phyloP scores from a whole-genome alignment of 140 eudicot genomes.

The Cichorium intybus region DNA sequence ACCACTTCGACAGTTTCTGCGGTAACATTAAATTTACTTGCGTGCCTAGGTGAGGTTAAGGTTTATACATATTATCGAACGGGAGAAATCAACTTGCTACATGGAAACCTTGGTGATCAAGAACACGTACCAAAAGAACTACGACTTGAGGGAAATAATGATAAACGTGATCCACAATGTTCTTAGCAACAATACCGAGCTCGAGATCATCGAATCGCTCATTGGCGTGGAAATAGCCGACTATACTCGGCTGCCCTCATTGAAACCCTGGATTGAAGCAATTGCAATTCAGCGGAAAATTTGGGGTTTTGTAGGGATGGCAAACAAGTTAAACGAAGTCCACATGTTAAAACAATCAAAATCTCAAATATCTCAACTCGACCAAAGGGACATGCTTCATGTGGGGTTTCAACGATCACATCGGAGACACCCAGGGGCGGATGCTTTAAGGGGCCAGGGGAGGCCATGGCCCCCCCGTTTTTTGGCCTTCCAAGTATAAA shows the following conservation, averaged over 20 bases:
- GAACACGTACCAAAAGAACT: slow-evolving; percentile 58
- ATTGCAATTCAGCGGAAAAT: too few species aligned
- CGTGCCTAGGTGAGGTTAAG: neutral
- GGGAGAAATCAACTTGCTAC: neutral
- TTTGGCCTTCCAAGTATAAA: too few species aligned
- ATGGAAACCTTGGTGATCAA: neutral
- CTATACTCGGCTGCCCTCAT: slow-evolving; percentile 74
- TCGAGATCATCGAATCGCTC: slow-evolving; percentile 86
- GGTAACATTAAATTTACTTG: slow-evolving; percentile 1
- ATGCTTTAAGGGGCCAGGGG: too few species aligned
- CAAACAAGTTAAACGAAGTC: too few species aligned
- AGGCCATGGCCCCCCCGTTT: too few species aligned
- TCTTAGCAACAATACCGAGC: slow-evolving; percentile 72
- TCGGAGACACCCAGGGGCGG: too few species aligned
- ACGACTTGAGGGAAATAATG: slow-evolving; percentile 82
- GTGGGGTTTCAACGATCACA: slow-evolving; percentile 53
- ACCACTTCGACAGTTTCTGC: neutral
- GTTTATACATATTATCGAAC: neutral
- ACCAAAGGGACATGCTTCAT: slow-evolving; percentile 44
- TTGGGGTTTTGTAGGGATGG: too few species aligned
- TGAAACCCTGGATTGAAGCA: too few species aligned
- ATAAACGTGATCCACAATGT: slow-evolving; percentile 80
- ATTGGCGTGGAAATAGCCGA: slow-evolving; percentile 94
- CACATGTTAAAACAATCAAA: too few species aligned
- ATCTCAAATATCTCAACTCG: slow-evolving; percentile 53